Base-by-base conservation (phyloP, 768 basidiomycete genomes). In the Hygrocybe coccinea region DNA sequence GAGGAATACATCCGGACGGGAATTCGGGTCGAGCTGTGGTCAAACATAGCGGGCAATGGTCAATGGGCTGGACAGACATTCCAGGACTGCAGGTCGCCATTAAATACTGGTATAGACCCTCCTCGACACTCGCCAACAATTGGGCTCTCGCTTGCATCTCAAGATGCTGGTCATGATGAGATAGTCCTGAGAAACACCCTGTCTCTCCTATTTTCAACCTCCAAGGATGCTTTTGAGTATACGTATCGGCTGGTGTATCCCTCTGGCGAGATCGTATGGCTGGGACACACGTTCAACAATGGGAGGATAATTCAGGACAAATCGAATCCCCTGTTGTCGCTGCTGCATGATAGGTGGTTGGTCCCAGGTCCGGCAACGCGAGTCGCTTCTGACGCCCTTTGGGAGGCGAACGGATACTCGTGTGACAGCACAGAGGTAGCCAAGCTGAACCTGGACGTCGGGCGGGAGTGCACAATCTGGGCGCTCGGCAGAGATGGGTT, bases 191-290 rank as follows among this genome's bases (percentile, higher is more conserved):
- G 39, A 14, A 54, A 22, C 34, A 59, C 41, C 9, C 58, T 64
- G 34, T 55, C 47, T 44, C 45, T 61, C 36, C 49, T 9, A 15
- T 29, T 52, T 43, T 35, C 44, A 11, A n/a, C 50, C 24, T 50
- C 43, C 21, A 36, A 33, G 12, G 54, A 55, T n/a, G 51, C 50
- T 9, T 77, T 71, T 58, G 71, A 71, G 15, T 79, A 75, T 64
- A 83, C 81, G 0, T 83, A 81, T 62, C 75, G 81, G 37, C 52
- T 83, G 17, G 54, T 73, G 2, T 75, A 78, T 64, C 64, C 77
- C 14, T 65, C 65, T 15, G 79, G 79, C 29, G 63, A 72, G 49
- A 66, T 75, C 41, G 65, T 64, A 50, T 82, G 81, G 80, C 68
- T 80, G 21, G 80, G 80, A 7, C 57, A 67, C 14, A 76, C 68